phyloP scores from a whole-genome alignment of 2,329 filamentous ascomycete genomes.

The Aspergillus hiratsukae region DNA sequence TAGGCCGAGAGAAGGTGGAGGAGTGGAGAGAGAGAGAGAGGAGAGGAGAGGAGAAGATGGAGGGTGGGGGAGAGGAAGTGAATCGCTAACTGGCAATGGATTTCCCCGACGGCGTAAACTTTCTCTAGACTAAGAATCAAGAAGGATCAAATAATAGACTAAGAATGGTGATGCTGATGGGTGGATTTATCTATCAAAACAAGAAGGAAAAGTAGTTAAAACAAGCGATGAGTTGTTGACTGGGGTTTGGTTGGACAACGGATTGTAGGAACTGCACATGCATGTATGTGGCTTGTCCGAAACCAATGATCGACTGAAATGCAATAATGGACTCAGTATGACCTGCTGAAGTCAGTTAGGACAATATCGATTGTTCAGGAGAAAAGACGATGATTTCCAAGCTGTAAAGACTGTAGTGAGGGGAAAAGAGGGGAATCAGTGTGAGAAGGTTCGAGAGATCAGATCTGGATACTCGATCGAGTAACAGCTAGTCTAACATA shows the following conservation, averaged over 20 bases:
- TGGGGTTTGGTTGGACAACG: background rate
- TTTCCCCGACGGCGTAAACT: constrained; percentile 2
- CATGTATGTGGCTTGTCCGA: background rate
- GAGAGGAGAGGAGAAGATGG: background rate
- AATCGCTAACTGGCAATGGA: constrained; percentile 3
- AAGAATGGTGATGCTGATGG: background rate
- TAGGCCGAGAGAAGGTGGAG: constrained; percentile 8
- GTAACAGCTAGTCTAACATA: background rate
- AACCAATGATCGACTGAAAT: background rate
- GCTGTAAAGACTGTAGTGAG: background rate
- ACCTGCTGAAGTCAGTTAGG: background rate
- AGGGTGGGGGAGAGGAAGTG: constrained; percentile 2
- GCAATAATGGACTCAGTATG: background rate
- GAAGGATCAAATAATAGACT: background rate
- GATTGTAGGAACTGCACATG: background rate
- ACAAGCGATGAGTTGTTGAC: background rate
- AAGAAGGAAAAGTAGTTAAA: background rate
- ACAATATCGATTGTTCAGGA: background rate
- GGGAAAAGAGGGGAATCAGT: background rate
- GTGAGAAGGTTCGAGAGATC: background rate
- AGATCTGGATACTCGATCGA: background rate
- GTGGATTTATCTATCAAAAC: background rate
- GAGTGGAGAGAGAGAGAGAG: constrained; percentile 1
- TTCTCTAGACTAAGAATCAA: constrained; percentile 1
- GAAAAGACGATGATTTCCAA: background rate